These are phyloP conservation scores for Tricholoma sp. DNA, from an alignment of 768 basidiomycete species.

Conservation along the genomic window DNA sequence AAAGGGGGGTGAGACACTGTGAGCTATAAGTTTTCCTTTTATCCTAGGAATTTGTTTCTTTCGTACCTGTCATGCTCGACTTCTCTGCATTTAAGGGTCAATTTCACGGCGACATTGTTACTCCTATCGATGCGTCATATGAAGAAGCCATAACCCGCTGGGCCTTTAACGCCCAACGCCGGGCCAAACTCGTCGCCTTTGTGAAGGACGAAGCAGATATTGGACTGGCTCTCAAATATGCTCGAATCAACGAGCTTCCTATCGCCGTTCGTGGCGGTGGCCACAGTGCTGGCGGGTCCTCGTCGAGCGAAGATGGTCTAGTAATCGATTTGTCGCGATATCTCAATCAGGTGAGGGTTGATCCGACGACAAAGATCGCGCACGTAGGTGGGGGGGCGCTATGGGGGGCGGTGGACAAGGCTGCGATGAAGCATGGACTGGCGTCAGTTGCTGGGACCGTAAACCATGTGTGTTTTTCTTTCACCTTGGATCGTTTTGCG, in stretches of 20 bases:
- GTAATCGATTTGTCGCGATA: neutral
- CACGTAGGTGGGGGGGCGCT: neutral
- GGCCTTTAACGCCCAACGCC: slow-evolving; percentile 15
- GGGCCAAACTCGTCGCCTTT: slow-evolving; percentile 16
- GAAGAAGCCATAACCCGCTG: slow-evolving; percentile 13
- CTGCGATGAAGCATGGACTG: neutral
- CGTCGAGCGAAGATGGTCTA: neutral
- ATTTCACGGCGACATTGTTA: neutral
- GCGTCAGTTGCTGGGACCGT: neutral
- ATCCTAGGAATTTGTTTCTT: no score
- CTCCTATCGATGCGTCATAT: slow-evolving; percentile 8
- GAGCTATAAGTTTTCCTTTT: no score
- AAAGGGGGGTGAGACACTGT: no score
- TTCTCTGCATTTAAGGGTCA: neutral
- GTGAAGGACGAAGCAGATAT: slow-evolving; percentile 13
- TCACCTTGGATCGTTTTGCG: neutral
- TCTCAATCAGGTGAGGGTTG: neutral
- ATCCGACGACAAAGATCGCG: neutral
- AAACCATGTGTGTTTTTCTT: slow-evolving; percentile 13
- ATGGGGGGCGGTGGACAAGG: neutral
- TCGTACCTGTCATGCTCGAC: neutral
- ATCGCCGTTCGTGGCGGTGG: slow-evolving; percentile 1
- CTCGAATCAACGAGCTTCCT: neutral
- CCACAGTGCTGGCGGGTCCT: neutral
- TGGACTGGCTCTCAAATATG: slow-evolving; percentile 11